Percentiles rank a stretch among this genome's conserved stretches.
Evolutionary conservation across 805 yeast species (phyloP).

Genomic region (Zygoascus ofunaensis): DNA sequence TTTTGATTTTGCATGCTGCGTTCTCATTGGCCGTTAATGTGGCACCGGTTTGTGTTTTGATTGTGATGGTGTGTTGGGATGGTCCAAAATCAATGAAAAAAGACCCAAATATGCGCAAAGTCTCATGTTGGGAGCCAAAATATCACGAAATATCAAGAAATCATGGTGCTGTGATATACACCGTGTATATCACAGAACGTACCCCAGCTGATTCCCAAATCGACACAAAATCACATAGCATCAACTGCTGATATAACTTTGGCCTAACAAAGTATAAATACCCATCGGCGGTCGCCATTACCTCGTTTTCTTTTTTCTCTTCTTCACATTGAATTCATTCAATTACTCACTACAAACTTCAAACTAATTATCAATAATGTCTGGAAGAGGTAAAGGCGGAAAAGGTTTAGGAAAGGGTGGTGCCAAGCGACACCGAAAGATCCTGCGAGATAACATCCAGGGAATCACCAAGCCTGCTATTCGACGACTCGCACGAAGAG

Average conservation of each 20-base stretch:
- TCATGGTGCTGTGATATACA: slow-evolving; percentile 4
- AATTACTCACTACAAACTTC: too few relatives aligned
- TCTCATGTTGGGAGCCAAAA: not conserved
- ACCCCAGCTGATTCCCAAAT: not conserved
- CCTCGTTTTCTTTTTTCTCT: too few relatives aligned
- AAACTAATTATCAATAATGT: slow-evolving; percentile 13
- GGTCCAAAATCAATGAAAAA: not conserved
- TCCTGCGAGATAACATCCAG: slow-evolving; percentile 98
- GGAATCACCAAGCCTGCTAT: slow-evolving; percentile 99
- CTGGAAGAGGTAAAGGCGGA: slow-evolving; percentile 94
- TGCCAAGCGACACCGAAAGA: slow-evolving; percentile 99
- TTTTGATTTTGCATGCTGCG: not conserved
- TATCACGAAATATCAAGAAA: not conserved
- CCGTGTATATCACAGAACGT: slow-evolving; percentile 4
- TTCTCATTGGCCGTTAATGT: not conserved
- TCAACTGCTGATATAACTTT: too few relatives aligned
- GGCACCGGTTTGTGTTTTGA: not conserved
- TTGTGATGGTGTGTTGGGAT: slow-evolving; percentile 1
- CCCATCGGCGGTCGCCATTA: too few relatives aligned
- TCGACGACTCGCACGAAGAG: slow-evolving; percentile 99
- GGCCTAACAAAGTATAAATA: too few relatives aligned
- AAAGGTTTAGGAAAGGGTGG: slow-evolving; percentile 99
- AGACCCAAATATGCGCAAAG: not conserved
- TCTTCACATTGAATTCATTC: too few relatives aligned
- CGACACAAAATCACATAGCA: not conserved